These are phyloP conservation scores for Colletotrichum costaricense DNA, from an alignment of 2,329 filamentous ascomycete species.

Conservation along the genomic window DNA sequence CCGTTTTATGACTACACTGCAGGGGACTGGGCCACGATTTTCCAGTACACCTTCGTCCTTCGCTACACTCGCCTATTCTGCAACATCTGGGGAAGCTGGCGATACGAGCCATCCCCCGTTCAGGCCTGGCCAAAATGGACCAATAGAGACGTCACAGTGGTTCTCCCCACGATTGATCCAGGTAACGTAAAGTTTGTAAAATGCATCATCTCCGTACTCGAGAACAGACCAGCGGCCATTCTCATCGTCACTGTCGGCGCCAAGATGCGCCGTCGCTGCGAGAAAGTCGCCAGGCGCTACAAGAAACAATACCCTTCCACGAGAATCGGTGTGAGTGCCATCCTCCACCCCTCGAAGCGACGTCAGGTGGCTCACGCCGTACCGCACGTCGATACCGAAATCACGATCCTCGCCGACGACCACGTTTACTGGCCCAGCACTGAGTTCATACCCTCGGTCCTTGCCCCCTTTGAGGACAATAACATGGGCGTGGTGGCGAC, in stretches of 20 bases:
- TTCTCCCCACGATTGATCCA: slow-evolving; percentile 64
- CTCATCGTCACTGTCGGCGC: slow-evolving; percentile 58
- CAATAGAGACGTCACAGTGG: slow-evolving; percentile 57
- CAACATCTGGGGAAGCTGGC: slow-evolving; percentile 37
- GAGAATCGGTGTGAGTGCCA: slow-evolving; percentile 45
- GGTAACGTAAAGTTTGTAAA: slow-evolving; percentile 51
- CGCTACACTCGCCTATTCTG: slow-evolving; percentile 6
- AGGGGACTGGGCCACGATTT: background rate
- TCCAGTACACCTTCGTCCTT: background rate
- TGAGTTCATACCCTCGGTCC: slow-evolving; percentile 52
- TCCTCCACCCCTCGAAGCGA: slow-evolving; percentile 58
- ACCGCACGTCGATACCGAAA: slow-evolving; percentile 46
- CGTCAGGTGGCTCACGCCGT: slow-evolving; percentile 57
- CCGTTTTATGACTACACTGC: background rate
- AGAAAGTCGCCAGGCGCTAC: background rate
- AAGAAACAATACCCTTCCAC: slow-evolving; percentile 35
- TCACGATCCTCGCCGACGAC: slow-evolving; percentile 63
- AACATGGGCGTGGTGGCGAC: slow-evolving; percentile 66
- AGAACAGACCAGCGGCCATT: slow-evolving; percentile 50
- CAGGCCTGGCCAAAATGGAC: slow-evolving; percentile 43
- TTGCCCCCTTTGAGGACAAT: slow-evolving; percentile 57
- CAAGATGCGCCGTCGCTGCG: slow-evolving; percentile 5
- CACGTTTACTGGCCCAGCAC: slow-evolving; percentile 61
- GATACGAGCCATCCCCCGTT: slow-evolving; percentile 50
- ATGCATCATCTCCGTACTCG: slow-evolving; percentile 53